Percentiles rank a stretch among this genome's conserved stretches.
Evolutionary conservation across 2,329 filamentous ascomycete species (phyloP).

Genomic region (Lomentospora prolificans): DNA sequence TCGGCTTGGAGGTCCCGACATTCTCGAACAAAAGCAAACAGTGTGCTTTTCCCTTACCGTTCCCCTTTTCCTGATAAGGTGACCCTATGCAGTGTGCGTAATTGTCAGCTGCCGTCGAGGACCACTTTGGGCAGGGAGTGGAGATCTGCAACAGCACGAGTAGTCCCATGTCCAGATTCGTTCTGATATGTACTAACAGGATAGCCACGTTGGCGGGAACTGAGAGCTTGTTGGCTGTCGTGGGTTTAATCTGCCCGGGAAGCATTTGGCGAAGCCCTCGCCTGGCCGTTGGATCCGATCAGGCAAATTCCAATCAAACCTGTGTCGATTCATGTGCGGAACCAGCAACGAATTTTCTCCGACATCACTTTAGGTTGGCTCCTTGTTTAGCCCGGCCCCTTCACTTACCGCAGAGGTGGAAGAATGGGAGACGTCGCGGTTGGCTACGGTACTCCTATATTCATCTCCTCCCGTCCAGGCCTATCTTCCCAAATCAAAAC

Average conservation of each 20-base stretch:
- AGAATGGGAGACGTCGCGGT: neutral
- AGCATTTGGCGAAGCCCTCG: neutral
- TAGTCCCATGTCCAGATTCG: neutral
- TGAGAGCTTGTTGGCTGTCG: constrained; percentile 3
- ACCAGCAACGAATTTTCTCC: neutral
- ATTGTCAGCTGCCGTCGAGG: no score
- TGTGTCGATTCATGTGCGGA: neutral
- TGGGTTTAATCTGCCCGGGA: neutral
- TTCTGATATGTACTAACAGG: neutral
- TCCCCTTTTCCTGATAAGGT: neutral
- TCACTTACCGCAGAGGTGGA: neutral
- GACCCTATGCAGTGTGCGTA: neutral
- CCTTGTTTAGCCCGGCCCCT: neutral
- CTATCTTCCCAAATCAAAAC: neutral
- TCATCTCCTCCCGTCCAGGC: no score
- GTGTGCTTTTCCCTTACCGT: neutral
- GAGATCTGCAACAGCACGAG: constrained; percentile 1
- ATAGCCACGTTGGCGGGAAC: constrained; percentile 6
- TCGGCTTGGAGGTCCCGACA: neutral
- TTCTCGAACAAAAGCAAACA: neutral
- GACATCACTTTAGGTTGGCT: neutral
- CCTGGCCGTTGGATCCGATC: neutral
- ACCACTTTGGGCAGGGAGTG: neutral
- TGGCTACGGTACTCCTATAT: neutral
- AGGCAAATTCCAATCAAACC: neutral